phyloP scores from a whole-genome alignment of 371 early-diverging fungal species.

The Mucor saturninus region DNA sequence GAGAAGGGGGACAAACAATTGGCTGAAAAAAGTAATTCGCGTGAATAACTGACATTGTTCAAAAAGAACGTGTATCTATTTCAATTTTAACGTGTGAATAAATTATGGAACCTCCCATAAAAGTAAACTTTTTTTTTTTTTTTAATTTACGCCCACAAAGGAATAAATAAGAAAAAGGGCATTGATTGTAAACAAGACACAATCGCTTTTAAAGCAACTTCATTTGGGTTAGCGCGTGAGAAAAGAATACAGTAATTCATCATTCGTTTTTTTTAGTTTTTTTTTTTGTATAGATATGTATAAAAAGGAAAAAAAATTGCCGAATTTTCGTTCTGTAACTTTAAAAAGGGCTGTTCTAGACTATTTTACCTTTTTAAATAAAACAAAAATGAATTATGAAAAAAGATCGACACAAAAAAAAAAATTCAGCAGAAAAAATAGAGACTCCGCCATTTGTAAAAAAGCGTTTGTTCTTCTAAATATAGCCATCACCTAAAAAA shows the following conservation, averaged over 20 bases:
- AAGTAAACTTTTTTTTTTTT: conserved; percentile 6
- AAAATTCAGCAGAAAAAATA: background rate
- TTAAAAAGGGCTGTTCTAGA: conserved; percentile 4
- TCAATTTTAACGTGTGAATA: too few relatives aligned
- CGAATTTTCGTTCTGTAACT: background rate
- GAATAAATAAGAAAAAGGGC: background rate
- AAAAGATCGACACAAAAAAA: conserved; percentile 7
- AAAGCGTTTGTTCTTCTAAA: too few relatives aligned
- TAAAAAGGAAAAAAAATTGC: background rate
- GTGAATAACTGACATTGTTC: too few relatives aligned
- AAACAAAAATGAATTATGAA: background rate
- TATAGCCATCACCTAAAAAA: background rate
- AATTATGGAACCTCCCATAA: background rate
- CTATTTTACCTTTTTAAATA: background rate
- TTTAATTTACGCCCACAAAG: conserved; percentile 1
- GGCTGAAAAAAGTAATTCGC: too few relatives aligned
- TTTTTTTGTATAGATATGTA: too few relatives aligned
- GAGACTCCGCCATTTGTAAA: background rate
- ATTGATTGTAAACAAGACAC: too few relatives aligned
- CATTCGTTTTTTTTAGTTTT: background rate
- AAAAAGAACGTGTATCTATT: too few relatives aligned
- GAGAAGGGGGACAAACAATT: too few relatives aligned
- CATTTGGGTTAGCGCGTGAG: background rate
- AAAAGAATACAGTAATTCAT: conserved; percentile 7
- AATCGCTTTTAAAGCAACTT: background rate